Evolutionary conservation across 805 yeast species (phyloP).

Genomic region (Yarrowia sp.): DNA sequence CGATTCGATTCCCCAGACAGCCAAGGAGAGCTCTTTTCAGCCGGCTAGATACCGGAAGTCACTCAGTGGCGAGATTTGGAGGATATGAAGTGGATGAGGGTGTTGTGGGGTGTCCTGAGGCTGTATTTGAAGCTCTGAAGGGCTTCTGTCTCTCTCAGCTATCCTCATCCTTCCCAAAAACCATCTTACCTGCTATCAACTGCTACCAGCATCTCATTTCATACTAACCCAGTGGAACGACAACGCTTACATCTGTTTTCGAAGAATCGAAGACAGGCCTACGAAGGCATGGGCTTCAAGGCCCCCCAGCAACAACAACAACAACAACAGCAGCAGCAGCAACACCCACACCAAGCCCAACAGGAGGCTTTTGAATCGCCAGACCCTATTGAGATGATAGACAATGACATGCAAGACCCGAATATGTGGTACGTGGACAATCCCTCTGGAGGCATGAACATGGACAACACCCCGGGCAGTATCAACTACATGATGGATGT

Average conservation of each 20-base stretch:
- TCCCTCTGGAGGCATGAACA: neutral
- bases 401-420: conserved; percentile 24
- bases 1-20: too few relatives aligned
- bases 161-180: too few relatives aligned
- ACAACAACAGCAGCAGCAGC: conserved; percentile 40
- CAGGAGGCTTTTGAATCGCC: conserved; percentile 22
- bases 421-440: conserved; percentile 27
- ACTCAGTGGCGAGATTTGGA: neutral
- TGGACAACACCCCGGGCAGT: neutral
- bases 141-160: too few relatives aligned
- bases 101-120: neutral
- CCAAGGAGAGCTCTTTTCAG: too few relatives aligned
- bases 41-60: conserved; percentile 4
- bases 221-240: conserved; percentile 31
- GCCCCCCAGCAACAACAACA: conserved; percentile 40
- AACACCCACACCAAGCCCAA: neutral
- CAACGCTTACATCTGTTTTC: conserved; percentile 39
- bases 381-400: conserved; percentile 20
- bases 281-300: conserved; percentile 37
- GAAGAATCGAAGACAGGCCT: conserved; percentile 37
- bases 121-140: too few relatives aligned
- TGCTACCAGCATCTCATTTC: neutral
- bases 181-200: neutral
- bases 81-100: neutral
- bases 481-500: conserved; percentile 31